Base-by-base conservation (phyloP, 1,284 basidiomycete genomes). In the Fomes fomentarius region DNA sequence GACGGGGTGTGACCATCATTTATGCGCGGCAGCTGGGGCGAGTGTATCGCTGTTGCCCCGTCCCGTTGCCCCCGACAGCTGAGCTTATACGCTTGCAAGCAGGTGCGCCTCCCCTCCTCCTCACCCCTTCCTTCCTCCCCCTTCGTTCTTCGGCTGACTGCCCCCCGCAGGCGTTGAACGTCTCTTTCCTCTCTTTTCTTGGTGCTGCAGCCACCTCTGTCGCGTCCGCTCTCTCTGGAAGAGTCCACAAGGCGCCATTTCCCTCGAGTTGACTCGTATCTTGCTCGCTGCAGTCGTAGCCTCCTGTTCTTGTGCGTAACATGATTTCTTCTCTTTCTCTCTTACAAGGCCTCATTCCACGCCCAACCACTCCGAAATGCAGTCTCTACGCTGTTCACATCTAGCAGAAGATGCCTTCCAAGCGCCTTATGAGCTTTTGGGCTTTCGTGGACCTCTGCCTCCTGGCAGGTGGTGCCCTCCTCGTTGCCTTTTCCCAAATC, bases 401-500 rank as follows among this genome's bases (percentile, higher is more conserved):
- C 62, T 61, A 63, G 62, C 63, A 61, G 65, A 69, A 66, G 55
- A 91, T 91, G 90, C 79, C 86, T 66, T 89, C 89, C 58, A 84
- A 77, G 69, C 80, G 73, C 63, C 76, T 93, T 53, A 80, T 88
- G 74, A 81, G 77, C 52, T 76, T 81, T 58, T 94, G 90, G 87
- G 81, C 76, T 40, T 80, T 84, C 70, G 74, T 92, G 60, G 87
- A 87, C 73, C 56, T 87, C 57, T 78, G 77, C 61, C 81, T 94
- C 51, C 77, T 93, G 37, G 80, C 75, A n/a, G 83, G 87, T 7
- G 90, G 87, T 35, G 73, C 77, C 44, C 60, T 93, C 48, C 72
- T 83, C 17, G 73, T 93, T 57, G 79, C 78, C 41, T 74, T 92
- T 46, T 89, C 90, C 17, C 71, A 92, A 55, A 68, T 89, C 28